Evolutionary conservation across 2,329 filamentous ascomycete species (phyloP), one percentile per base, ranked within the genome.

Genomic region (Ceratocystis lukuohia): DNA sequence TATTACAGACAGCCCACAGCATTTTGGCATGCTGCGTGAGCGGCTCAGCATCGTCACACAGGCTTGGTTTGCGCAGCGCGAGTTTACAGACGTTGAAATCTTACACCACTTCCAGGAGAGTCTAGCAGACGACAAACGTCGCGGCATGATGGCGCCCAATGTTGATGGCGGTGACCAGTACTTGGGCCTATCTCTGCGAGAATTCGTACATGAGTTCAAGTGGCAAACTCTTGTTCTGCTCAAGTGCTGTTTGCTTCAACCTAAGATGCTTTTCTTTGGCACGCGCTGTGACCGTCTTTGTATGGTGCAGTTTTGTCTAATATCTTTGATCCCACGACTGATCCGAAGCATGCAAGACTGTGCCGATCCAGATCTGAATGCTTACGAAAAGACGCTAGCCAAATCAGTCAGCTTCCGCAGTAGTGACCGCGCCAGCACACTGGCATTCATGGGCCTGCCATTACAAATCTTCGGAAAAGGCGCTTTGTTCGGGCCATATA

Each of bases 201-300:
- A 97, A 77, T 82, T 99, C 74, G 88, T 99, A 66, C 88, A 93
- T 74, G 90, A 96, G 75, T 99, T 96, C 76, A 91, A 89, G 75
- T 91, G 91, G 81, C 92, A 99, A 80, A 96, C 92, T 0, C 78
- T 99, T 69, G 90, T 97, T 62, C 80, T 99, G 66, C 86, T 99
- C 73, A 99, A 99, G 78, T 96, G 90, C 74, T 88, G 92, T 74
- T 79, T 99, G 69, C 80, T 99, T 69, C 93, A 99, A 75, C 93
- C 91, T 65, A 99, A 97, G 92, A 97, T 97, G 88, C 86, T 99
- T 65, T 97, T 99, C 78, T 99, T 97, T 72, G 92, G 94, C 69
- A 91, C 93, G n/a, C 86, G 91, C 71, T 97, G 94, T 76, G 94
- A 99, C 76, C 84, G 89, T 70, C 79, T 99, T 71, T 99, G 94